Percentiles rank a stretch among this genome's conserved stretches.
These are phyloP conservation scores for Petunia axillaris DNA, from an alignment of 257 asterid genomes.

Conservation along the genomic window DNA sequence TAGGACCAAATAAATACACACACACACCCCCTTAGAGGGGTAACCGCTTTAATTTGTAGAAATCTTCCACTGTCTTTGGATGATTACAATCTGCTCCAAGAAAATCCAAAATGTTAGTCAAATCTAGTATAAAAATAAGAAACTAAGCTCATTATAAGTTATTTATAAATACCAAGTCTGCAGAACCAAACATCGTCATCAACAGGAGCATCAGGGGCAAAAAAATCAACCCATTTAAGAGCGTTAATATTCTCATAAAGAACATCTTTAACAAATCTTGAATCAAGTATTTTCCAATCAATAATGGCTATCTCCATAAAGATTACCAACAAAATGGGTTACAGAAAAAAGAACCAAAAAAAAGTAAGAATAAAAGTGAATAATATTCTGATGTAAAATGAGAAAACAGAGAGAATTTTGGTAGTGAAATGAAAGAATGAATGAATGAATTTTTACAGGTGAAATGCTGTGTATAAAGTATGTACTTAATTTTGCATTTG, in stretches of 20 bases:
- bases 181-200: constrained; percentile 95
- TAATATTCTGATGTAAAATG: too few relatives aligned
- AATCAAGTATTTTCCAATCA: constrained; percentile 79
- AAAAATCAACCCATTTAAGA: constrained; percentile 86
- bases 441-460: too few relatives aligned
- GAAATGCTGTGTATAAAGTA: too few relatives aligned
- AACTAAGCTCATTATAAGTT: not conserved
- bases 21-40: constrained; percentile 49
- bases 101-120: not conserved
- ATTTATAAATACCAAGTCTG: constrained; percentile 54
- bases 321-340: too few relatives aligned
- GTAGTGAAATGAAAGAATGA: too few relatives aligned
- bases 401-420: too few relatives aligned
- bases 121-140: constrained; percentile 4
- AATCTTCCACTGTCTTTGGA: constrained; percentile 77
- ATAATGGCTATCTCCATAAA: constrained; percentile 81
- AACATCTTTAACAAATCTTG: constrained; percentile 75
- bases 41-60: constrained; percentile 40
- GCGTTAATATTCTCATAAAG: constrained; percentile 73
- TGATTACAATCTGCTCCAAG: constrained; percentile 66
- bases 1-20: not conserved
- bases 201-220: constrained; percentile 49
- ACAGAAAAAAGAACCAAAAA: too few relatives aligned
- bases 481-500: too few relatives aligned
- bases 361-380: too few relatives aligned